Evolutionary conservation across 805 yeast species (phyloP).

Genomic region (Cyberlindnera xishuangbannaensis): DNA sequence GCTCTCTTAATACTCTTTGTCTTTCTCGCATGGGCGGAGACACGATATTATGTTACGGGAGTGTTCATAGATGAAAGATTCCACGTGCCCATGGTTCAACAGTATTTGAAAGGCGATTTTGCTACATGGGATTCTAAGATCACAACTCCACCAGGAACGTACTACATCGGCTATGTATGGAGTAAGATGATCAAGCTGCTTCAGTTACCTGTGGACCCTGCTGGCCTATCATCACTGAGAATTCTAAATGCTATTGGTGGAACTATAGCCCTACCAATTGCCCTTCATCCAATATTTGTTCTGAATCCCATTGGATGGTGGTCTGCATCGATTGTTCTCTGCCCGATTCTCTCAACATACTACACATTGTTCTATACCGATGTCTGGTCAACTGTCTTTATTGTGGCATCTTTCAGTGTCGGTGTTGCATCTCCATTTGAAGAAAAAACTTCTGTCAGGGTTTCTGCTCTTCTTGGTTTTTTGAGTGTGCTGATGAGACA

Average conservation of each 20-base stretch:
- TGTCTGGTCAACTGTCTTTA: conserved; percentile 78
- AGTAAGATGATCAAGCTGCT: conserved; percentile 21
- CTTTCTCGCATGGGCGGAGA: conserved; percentile 24
- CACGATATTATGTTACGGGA: conserved; percentile 26
- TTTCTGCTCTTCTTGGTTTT: conserved; percentile 53
- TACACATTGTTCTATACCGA: conserved; percentile 86
- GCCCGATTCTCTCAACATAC: conserved; percentile 71
- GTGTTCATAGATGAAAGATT: conserved; percentile 68
- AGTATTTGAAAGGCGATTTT: conserved; percentile 58
- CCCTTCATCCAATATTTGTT: conserved; percentile 33
- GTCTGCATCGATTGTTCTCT: conserved; percentile 39
- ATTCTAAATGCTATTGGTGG: conserved; percentile 66
- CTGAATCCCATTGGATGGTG: conserved; percentile 39
- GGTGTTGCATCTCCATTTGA: conserved; percentile 37
- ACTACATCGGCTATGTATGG: conserved; percentile 40
- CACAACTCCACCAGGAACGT: conserved; percentile 96
- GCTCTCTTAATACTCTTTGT: conserved; percentile 23
- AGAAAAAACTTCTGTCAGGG: conserved; percentile 28
- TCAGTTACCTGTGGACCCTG: conserved; percentile 24
- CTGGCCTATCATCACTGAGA: conserved; percentile 40
- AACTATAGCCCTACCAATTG: conserved; percentile 42
- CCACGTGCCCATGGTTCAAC: conserved; percentile 75
- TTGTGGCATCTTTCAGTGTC: conserved; percentile 48
- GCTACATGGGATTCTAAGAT: conserved; percentile 79
- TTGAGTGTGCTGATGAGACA: conserved; percentile 75